A percentile compares a stretch with the other conserved stretches of the same genome.
Conservation (phyloP, 371 early-diverging fungal genomes). For the Mortierella sp. region DNA sequence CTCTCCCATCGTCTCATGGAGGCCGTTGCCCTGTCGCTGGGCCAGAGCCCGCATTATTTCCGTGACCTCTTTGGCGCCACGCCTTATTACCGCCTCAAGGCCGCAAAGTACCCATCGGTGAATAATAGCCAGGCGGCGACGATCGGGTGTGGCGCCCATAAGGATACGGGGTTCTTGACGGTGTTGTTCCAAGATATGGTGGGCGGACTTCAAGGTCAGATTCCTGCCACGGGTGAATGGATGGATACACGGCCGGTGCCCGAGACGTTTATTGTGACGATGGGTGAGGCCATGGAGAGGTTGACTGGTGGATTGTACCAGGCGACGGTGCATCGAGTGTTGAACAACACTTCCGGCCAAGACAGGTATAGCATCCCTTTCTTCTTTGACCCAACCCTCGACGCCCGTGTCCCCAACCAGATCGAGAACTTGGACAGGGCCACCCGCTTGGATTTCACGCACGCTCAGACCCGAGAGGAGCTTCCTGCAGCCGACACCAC, state of each 20-base stretch:
- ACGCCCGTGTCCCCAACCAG: conserved; percentile 55
- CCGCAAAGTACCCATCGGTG: conserved; percentile 51
- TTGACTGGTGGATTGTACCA: conserved; percentile 65
- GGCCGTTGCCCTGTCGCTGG: conserved; percentile 66
- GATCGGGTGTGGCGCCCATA: conserved; percentile 56
- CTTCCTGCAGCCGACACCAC: background rate
- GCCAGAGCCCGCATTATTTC: conserved; percentile 60
- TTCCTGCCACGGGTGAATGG: conserved; percentile 68
- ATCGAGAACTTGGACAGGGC: conserved; percentile 30
- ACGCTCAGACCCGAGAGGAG: background rate
- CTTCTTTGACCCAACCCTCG: conserved; percentile 62
- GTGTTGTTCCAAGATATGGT: conserved; percentile 72
- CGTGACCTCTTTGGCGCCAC: conserved; percentile 60
- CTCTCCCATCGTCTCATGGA: conserved; percentile 63
- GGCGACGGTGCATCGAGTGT: conserved; percentile 75
- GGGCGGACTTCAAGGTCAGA: conserved; percentile 77
- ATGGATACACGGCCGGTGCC: conserved; percentile 71
- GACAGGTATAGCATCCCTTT: conserved; percentile 69
- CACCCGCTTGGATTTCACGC: conserved; percentile 16
- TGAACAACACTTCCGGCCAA: conserved; percentile 63
- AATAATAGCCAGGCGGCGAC: conserved; percentile 36
- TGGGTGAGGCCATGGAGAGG: conserved; percentile 73
- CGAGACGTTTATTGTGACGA: conserved; percentile 74
- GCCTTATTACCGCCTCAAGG: conserved; percentile 61
- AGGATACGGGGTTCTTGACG: conserved; percentile 67